phyloP scores from a whole-genome alignment of 768 basidiomycete genomes.

The Lactifluus subvellereus region DNA sequence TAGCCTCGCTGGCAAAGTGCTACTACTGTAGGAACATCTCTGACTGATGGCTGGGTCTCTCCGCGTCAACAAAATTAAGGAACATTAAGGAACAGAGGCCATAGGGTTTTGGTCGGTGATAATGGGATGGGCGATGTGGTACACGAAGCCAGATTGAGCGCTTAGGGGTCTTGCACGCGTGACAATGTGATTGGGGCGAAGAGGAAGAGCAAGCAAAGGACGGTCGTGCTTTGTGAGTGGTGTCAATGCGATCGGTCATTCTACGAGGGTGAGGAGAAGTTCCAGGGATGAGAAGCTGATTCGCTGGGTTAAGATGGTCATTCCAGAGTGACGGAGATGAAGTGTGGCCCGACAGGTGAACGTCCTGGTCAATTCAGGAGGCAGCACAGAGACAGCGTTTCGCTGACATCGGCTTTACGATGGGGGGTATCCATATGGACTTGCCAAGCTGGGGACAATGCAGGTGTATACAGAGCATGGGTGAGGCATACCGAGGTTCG shows the following conservation, averaged over 20 bases:
- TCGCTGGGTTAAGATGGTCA: background rate
- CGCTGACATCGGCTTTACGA: slow-evolving; percentile 4
- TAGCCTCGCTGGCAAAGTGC: background rate
- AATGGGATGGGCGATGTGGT: background rate
- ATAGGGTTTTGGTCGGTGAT: background rate
- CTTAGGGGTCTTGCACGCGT: background rate
- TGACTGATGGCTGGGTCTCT: background rate
- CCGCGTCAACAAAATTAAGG: background rate
- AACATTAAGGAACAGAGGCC: slow-evolving; percentile 3
- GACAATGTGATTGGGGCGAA: background rate
- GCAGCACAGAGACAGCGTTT: background rate
- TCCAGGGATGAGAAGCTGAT: background rate
- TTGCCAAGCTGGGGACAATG: background rate
- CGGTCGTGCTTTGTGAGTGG: background rate
- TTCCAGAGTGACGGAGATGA: background rate
- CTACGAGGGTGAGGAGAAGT: background rate
- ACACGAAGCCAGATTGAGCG: background rate
- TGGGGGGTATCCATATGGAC: background rate
- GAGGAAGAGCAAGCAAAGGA: background rate
- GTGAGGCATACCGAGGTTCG: background rate
- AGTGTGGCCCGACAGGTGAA: background rate
- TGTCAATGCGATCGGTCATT: background rate
- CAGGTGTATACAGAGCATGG: background rate
- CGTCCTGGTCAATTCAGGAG: background rate
- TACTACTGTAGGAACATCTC: background rate